Percentiles rank a stretch among this genome's conserved stretches.
Evolutionary conservation across 805 yeast genomes (phyloP).

Genomic region (Ogataea siamensis): DNA sequence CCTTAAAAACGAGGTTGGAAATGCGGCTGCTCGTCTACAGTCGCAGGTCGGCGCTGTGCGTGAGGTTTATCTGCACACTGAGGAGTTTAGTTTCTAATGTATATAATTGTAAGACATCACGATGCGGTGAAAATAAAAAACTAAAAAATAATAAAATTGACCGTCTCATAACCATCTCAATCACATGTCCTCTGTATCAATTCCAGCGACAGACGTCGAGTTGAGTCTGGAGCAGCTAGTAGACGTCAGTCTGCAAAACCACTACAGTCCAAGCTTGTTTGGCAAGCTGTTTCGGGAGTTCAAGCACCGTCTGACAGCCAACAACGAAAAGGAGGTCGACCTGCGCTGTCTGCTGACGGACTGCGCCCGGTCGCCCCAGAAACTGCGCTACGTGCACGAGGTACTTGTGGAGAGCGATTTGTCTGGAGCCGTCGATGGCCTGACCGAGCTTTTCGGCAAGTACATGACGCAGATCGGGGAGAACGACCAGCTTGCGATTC

Average conservation of each 20-base stretch:
- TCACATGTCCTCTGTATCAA: slow-evolving; percentile 19
- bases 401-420: slow-evolving; percentile 28
- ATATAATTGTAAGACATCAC: too few relatives aligned
- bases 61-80: slow-evolving; percentile 51
- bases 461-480: slow-evolving; percentile 15
- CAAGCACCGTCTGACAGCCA: slow-evolving; percentile 18
- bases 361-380: slow-evolving; percentile 20
- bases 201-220: slow-evolving; percentile 22
- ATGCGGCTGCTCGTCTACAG: slow-evolving; percentile 42
- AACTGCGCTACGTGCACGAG: slow-evolving; percentile 31
- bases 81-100: slow-evolving; percentile 46
- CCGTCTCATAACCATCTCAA: too few relatives aligned
- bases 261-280: slow-evolving; percentile 28
- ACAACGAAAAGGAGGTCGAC: slow-evolving; percentile 14
- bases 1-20: slow-evolving; percentile 39
- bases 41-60: slow-evolving; percentile 34
- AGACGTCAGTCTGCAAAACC: slow-evolving; percentile 21
- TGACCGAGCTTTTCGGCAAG: slow-evolving; percentile 21
- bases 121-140: too few relatives aligned
- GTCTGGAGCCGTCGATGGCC: slow-evolving; percentile 26
- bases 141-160: too few relatives aligned
- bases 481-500: slow-evolving; percentile 25
- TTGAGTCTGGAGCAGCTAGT: slow-evolving; percentile 25
- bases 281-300: slow-evolving; percentile 29
- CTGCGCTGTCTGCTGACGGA: slow-evolving; percentile 20